Percentiles rank a stretch among this genome's conserved stretches.
Conservation (phyloP, 225 moss, liverwort and hornwort species). For the Antitrichia curtipendula region DNA sequence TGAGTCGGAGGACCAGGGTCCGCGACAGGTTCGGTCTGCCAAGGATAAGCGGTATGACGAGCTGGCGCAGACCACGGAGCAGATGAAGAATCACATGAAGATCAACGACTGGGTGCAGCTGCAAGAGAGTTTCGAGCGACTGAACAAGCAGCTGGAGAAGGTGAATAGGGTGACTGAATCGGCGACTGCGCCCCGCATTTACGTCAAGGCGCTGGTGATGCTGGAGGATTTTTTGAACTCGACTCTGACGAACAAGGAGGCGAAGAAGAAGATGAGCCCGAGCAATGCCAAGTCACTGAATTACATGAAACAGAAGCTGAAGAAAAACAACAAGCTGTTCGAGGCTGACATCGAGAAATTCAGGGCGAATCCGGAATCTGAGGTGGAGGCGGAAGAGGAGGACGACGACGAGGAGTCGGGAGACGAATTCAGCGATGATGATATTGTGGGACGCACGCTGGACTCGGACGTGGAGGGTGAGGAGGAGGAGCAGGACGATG, state of each 20-base stretch:
- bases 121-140: constrained; percentile 88
- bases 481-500: constrained; percentile 66
- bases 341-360: constrained; percentile 82
- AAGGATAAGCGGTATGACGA: constrained; percentile 89
- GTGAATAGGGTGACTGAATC: constrained; percentile 85
- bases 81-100: constrained; percentile 92
- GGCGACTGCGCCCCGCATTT: constrained; percentile 68
- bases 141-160: constrained; percentile 96
- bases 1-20: constrained; percentile 68
- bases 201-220: constrained; percentile 84
- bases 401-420: constrained; percentile 54
- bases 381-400: constrained; percentile 62
- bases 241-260: constrained; percentile 81
- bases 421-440: constrained; percentile 45
- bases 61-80: constrained; percentile 76
- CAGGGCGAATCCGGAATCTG: constrained; percentile 63
- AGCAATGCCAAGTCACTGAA: constrained; percentile 93
- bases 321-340: constrained; percentile 87
- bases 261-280: constrained; percentile 97
- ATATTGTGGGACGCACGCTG: constrained; percentile 12
- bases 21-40: constrained; percentile 69
- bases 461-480: constrained; percentile 62
- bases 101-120: constrained; percentile 97
- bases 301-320: constrained; percentile 97
- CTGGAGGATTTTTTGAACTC: constrained; percentile 73